Percentiles rank a stretch among this genome's conserved stretches.
phyloP scores from a whole-genome alignment of 1,284 basidiomycete genomes.

The Sporisorium iseilematis-ciliati region DNA sequence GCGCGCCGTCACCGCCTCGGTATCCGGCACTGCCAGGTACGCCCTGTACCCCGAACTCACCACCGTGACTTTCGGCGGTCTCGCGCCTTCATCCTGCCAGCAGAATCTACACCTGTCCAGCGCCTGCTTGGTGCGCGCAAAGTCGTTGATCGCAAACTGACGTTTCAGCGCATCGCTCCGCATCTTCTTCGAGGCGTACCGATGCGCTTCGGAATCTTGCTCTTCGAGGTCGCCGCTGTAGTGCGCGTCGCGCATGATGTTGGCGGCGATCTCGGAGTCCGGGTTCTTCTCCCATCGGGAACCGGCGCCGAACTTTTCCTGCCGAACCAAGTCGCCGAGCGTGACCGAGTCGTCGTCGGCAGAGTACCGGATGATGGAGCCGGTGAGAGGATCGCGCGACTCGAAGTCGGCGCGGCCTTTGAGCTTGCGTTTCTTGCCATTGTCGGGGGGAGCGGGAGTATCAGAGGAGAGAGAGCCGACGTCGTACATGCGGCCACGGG shows the following conservation, averaged over 20 bases:
- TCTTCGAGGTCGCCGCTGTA: constrained; percentile 83
- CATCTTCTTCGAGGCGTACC: constrained; percentile 91
- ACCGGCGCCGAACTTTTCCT: constrained; percentile 90
- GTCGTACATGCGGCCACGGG: constrained; percentile 87
- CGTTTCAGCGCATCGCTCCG: constrained; percentile 94
- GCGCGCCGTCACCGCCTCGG: constrained; percentile 85
- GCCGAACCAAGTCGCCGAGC: constrained; percentile 89
- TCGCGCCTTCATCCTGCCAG: constrained; percentile 70
- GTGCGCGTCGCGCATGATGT: constrained; percentile 86
- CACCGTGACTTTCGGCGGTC: constrained; percentile 83
- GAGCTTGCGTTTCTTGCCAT: constrained; percentile 76
- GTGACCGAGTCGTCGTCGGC: constrained; percentile 85
- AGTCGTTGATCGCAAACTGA: constrained; percentile 95
- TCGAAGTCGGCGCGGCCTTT: constrained; percentile 78
- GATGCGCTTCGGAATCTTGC: constrained; percentile 95
- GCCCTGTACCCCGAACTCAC: constrained; percentile 89
- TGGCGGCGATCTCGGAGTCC: constrained; percentile 87
- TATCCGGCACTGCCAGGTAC: constrained; percentile 87
- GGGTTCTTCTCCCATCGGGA: constrained; percentile 88
- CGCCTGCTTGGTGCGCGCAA: constrained; percentile 91
- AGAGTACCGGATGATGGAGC: constrained; percentile 54
- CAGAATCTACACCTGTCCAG: constrained; percentile 81
- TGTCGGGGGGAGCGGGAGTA: constrained; percentile 55
- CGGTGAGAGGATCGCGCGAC: constrained; percentile 82
- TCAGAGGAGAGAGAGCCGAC: constrained; percentile 77